Percentiles rank a stretch among this genome's conserved stretches.
These are phyloP conservation scores for Tolypocladium pustulatum DNA, from an alignment of 2,329 filamentous ascomycete genomes.

Conservation along the genomic window DNA sequence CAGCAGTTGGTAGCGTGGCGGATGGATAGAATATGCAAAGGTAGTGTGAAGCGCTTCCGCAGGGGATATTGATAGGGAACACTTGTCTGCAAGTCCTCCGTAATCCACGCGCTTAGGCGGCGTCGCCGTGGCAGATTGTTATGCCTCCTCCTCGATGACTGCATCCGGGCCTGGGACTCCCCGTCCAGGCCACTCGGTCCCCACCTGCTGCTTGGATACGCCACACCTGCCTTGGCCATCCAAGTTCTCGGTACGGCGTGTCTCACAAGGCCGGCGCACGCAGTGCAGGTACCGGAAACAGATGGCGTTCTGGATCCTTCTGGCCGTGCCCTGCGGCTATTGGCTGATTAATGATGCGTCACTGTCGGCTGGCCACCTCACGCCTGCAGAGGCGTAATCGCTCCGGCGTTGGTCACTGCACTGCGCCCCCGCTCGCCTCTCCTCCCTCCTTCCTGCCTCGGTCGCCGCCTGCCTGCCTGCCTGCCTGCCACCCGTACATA, in stretches of 20 bases:
- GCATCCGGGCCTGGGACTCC: background rate
- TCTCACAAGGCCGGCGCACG: slow-evolving; percentile 1
- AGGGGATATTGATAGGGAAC: background rate
- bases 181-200: slow-evolving; percentile 4
- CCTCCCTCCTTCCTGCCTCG: slow-evolving; percentile 4
- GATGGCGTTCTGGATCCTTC: slow-evolving; percentile 28
- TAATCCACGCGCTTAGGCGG: background rate
- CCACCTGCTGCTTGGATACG: slow-evolving; percentile 3
- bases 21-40: background rate
- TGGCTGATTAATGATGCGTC: slow-evolving; percentile 27
- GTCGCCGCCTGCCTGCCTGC: slow-evolving; percentile 8
- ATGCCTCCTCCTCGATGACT: background rate
- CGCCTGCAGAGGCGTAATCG: slow-evolving; percentile 11
- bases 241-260: slow-evolving; percentile 10
- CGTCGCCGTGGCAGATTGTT: background rate
- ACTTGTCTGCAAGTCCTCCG: background rate
- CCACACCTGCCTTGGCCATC: background rate
- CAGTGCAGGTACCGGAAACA: slow-evolving; percentile 12
- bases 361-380: slow-evolving; percentile 5
- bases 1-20: background rate
- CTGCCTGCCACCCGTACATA: too few species aligned
- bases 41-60: background rate
- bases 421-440: slow-evolving; percentile 18
- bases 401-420: slow-evolving; percentile 16
- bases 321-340: slow-evolving; percentile 11